Percentiles rank a stretch among this genome's conserved stretches.
Conservation (phyloP, 2,329 filamentous ascomycete genomes). For the Mycocentrospora acerina region DNA sequence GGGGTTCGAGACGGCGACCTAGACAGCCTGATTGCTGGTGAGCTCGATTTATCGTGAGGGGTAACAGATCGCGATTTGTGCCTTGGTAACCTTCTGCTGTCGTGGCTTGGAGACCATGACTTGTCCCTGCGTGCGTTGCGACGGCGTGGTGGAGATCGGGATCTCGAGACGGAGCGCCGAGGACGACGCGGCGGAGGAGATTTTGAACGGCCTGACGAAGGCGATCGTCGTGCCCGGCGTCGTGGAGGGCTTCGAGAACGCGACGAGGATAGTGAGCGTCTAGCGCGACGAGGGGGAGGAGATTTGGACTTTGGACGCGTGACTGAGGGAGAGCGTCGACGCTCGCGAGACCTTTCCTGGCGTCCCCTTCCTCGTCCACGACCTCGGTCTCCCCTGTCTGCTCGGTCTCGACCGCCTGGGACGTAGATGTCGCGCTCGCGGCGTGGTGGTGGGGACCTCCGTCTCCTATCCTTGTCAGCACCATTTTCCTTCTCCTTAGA, state of each 20-base stretch:
- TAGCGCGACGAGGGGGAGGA: slow-evolving; percentile 27
- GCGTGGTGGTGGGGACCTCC: slow-evolving; percentile 50
- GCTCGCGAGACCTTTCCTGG: slow-evolving; percentile 37
- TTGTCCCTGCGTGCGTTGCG: slow-evolving; percentile 19
- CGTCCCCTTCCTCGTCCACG: slow-evolving; percentile 33
- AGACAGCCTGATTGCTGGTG: slow-evolving; percentile 54
- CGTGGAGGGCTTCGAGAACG: slow-evolving; percentile 46
- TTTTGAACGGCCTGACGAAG: slow-evolving; percentile 41
- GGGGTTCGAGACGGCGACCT: slow-evolving; percentile 33
- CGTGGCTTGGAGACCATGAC: slow-evolving; percentile 35
- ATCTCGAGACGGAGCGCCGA: slow-evolving; percentile 17
- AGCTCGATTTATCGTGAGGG: slow-evolving; percentile 54
- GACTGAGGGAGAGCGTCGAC: slow-evolving; percentile 37
- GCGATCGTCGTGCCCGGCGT: slow-evolving; percentile 26
- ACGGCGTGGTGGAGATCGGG: slow-evolving; percentile 20
- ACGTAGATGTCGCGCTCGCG: slow-evolving; percentile 61
- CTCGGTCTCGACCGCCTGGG: slow-evolving; percentile 42
- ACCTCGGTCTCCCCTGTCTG: slow-evolving; percentile 29
- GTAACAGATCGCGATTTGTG: slow-evolving; percentile 52
- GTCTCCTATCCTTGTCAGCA: slow-evolving; percentile 43
- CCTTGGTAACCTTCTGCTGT: slow-evolving; percentile 29
- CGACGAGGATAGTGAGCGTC: slow-evolving; percentile 29
- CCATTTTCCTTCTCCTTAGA: neutral
- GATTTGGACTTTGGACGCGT: slow-evolving; percentile 29
- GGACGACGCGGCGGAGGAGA: slow-evolving; percentile 27